phyloP scores from a whole-genome alignment of 2,329 filamentous ascomycete genomes.

The Penicillium sp. region DNA sequence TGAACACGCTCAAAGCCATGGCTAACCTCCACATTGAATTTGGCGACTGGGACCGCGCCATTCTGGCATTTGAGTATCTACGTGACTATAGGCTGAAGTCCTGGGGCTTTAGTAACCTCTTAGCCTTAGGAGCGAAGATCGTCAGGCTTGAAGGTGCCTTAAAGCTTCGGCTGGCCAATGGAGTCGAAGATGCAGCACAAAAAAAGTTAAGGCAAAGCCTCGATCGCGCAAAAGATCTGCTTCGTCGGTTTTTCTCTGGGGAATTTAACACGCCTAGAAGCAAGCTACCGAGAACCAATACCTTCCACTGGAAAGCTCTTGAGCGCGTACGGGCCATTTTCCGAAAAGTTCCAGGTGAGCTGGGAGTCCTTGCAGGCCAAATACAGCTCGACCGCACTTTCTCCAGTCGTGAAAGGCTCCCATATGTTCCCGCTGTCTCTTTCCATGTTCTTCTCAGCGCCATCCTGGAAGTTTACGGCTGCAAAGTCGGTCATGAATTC shows the following conservation, averaged over 20 bases:
- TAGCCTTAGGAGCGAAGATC: slow-evolving; percentile 39
- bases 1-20: slow-evolving; percentile 38
- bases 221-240: slow-evolving; percentile 29
- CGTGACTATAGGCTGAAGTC: slow-evolving; percentile 34
- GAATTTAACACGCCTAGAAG: slow-evolving; percentile 30
- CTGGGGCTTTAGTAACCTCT: slow-evolving; percentile 41
- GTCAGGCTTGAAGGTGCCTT: slow-evolving; percentile 37
- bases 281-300: slow-evolving; percentile 13
- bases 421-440: slow-evolving; percentile 36
- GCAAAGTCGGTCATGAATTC: slow-evolving; percentile 47
- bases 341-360: slow-evolving; percentile 30
- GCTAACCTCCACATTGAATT: slow-evolving; percentile 34
- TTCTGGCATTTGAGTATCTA: slow-evolving; percentile 34
- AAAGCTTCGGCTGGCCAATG: slow-evolving; percentile 9
- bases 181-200: slow-evolving; percentile 12
- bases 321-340: slow-evolving; percentile 33
- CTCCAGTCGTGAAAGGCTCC: slow-evolving; percentile 19
- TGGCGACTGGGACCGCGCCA: slow-evolving; percentile 36
- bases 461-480: slow-evolving; percentile 53
- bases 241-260: slow-evolving; percentile 36
- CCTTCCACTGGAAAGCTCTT: slow-evolving; percentile 32
- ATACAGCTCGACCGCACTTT: slow-evolving; percentile 14
- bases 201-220: slow-evolving; percentile 20
- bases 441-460: slow-evolving; percentile 57
- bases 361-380: slow-evolving; percentile 29